Evolutionary conservation across 352 stramenopile genomes (phyloP), one percentile per base, ranked within the genome.

Genomic region (Lagenidium giganteum): DNA sequence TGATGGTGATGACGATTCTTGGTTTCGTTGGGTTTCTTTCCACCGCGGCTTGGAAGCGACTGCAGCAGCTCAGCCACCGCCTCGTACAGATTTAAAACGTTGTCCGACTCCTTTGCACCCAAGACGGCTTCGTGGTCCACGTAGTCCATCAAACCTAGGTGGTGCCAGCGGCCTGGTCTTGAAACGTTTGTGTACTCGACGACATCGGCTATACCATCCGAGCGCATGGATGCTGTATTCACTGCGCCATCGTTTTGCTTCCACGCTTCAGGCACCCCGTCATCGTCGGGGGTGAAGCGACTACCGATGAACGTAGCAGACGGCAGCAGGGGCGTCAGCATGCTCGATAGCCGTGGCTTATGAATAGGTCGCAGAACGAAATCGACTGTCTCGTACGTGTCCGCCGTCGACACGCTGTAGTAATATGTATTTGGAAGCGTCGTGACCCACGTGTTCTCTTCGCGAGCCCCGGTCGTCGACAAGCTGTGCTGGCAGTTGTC

Each of bases 351-450:
- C 14, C 39, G 35, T 13, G 55, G 61, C 11, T 61, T 47, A 24
- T 64, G 62, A 29, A 79, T 73, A 26, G 67, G 64, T 31, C 60
- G 65, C 21, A 67, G 44, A 29, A 67, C 50, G 37, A 66, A 34
- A 31, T 28, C 39, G 32, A 67, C 33, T n/a, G 34, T 51, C 37
- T n/a, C 18, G 12, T 57, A 66, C 37, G 61, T 61, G 45, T 57
- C 47, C 26, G 47, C 29, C 29, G 50, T 67, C n/a, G 47, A 61
- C 34, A 57, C 44, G 29, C 43, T 68, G 57, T 67, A 80, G 61
- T 83, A 80, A 49, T 69, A 79, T 1, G 78, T 44, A 31, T 57
- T 66, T 4, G 32, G 25, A 7, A 70, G 46, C 25, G 61, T 71
- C 32, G 43, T 47, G 21, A 72, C 57, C 62, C 62, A 72, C 25